phyloP scores from a whole-genome alignment of 176 grass and related monocot species.

The Cymbopogon citratus region DNA sequence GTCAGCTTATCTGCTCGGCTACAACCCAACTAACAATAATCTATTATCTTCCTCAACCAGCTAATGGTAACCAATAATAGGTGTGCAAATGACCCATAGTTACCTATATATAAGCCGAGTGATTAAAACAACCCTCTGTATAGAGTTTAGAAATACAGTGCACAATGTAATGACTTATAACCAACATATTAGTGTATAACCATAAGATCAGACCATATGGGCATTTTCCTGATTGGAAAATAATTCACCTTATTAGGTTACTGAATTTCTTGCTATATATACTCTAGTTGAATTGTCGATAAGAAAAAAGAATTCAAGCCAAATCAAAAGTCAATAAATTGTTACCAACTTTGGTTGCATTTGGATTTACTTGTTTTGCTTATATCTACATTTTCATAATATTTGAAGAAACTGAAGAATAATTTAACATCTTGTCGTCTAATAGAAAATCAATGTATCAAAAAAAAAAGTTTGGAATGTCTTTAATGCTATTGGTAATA shows the following conservation, averaged over 20 bases:
- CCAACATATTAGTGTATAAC: neutral
- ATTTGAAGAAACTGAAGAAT: neutral
- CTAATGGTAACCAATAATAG: neutral
- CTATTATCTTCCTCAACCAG: neutral
- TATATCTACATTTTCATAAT: neutral
- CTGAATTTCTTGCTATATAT: neutral
- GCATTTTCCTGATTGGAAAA: neutral
- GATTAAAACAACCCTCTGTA: neutral
- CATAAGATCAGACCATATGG: neutral
- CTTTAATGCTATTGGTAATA: neutral
- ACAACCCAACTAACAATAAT: neutral
- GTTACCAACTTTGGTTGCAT: neutral
- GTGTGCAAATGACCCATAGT: neutral
- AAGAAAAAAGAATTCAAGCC: neutral
- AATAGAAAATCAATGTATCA: neutral
- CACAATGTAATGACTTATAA: neutral
- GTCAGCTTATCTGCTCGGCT: too few species aligned
- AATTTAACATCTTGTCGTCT: neutral
- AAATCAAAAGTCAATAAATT: neutral
- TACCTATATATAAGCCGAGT: neutral
- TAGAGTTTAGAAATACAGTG: neutral
- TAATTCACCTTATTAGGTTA: neutral
- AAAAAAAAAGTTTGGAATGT: neutral
- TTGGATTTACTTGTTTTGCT: neutral
- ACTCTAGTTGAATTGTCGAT: neutral